Evolutionary conservation across 2,329 filamentous ascomycete species (phyloP).

Genomic region (Aspergillus clavatus): DNA sequence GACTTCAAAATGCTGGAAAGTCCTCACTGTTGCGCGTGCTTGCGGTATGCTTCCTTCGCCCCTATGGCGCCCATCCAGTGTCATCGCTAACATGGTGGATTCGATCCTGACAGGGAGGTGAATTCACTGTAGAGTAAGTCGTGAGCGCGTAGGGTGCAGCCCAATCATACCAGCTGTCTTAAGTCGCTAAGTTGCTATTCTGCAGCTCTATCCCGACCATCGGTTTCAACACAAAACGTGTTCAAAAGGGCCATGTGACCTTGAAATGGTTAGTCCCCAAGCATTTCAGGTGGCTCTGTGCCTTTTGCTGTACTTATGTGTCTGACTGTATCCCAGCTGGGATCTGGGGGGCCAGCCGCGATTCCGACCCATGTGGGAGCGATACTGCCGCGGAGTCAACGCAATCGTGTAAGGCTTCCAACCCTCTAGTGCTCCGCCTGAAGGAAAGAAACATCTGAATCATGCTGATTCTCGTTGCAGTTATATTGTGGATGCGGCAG

Average conservation of each 20-base stretch:
- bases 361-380: constrained; percentile 98
- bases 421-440: neutral
- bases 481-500: constrained; percentile 96
- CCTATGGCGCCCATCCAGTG: neutral
- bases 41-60: constrained; percentile 65
- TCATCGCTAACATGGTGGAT: constrained; percentile 19
- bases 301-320: constrained; percentile 2
- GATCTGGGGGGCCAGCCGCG: constrained; percentile 94
- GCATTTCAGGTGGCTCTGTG: neutral
- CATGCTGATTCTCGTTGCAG: constrained; percentile 35
- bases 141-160: constrained; percentile 8
- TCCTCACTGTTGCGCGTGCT: constrained; percentile 90
- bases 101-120: constrained; percentile 66
- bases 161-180: constrained; percentile 1
- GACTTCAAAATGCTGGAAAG: constrained; percentile 96
- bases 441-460: neutral
- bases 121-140: constrained; percentile 97
- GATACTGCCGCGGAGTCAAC: constrained; percentile 95
- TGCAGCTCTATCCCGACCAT: constrained; percentile 94
- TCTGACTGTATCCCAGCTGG: constrained; percentile 56
- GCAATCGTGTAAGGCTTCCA: constrained; percentile 72
- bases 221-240: constrained; percentile 98
- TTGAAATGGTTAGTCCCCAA: constrained; percentile 69
- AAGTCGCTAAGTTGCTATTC: constrained; percentile 14
- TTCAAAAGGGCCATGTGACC: constrained; percentile 96